phyloP scores from a whole-genome alignment of 495 filamentous ascomycete genomes.

The Penicillium salamii region DNA sequence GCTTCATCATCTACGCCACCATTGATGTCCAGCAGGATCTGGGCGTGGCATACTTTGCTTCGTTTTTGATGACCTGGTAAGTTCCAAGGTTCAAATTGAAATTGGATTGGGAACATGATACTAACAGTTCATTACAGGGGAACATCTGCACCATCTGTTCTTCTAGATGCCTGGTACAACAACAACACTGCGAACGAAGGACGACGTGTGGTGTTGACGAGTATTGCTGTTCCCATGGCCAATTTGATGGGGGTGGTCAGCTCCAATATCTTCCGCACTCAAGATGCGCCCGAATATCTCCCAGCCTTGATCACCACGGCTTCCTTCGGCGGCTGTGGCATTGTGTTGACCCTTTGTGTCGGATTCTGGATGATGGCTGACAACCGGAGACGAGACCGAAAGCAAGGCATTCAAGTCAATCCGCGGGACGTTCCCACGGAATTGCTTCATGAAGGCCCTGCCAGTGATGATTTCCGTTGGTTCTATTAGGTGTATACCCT shows the following conservation, averaged over 20 bases:
- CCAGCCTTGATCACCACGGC: constrained; percentile 70
- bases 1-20: constrained; percentile 67
- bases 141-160: constrained; percentile 46
- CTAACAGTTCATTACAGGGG: constrained; percentile 27
- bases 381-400: constrained; percentile 60
- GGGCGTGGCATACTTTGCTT: constrained; percentile 67
- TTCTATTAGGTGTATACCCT: no score
- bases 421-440: constrained; percentile 67
- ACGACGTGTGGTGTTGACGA: constrained; percentile 62
- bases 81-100: background rate
- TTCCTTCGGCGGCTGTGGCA: constrained; percentile 63
- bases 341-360: constrained; percentile 52
- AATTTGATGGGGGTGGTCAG: constrained; percentile 74
- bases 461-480: constrained; percentile 64
- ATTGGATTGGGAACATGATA: background rate
- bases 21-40: constrained; percentile 54
- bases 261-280: constrained; percentile 64
- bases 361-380: constrained; percentile 68
- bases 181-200: constrained; percentile 77
- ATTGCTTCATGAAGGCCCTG: constrained; percentile 61
- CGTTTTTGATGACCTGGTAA: constrained; percentile 75
- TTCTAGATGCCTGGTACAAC: constrained; percentile 62
- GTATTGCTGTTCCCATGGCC: constrained; percentile 66
- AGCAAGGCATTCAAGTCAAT: constrained; percentile 55
- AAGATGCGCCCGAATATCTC: constrained; percentile 69